These are phyloP conservation scores for Epithemia pelagica DNA, from an alignment of 108 stramenopile species.

Conservation along the genomic window DNA sequence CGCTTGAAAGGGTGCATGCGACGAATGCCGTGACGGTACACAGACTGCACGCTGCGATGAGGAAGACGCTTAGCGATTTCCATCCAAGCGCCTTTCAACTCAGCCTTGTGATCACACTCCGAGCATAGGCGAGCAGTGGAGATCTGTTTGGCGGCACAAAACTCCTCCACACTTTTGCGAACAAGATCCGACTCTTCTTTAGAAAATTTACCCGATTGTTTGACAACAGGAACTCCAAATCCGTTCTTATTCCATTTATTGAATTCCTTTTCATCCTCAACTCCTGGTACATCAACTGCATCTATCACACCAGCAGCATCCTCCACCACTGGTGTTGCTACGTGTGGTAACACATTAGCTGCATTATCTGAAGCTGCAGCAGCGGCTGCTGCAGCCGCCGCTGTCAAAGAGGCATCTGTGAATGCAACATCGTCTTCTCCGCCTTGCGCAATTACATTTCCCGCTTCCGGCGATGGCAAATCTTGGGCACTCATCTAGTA, in stretches of 20 bases:
- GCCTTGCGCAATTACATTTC: not conserved
- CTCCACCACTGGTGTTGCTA: not conserved
- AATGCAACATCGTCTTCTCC: not conserved
- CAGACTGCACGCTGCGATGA: conserved; percentile 67
- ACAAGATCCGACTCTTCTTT: conserved; percentile 49
- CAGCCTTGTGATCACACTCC: conserved; percentile 67
- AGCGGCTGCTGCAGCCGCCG: not conserved
- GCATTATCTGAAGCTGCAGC: not conserved
- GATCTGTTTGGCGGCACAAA: conserved; percentile 51
- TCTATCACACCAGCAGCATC: not conserved
- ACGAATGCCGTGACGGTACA: conserved; percentile 73
- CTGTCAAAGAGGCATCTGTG: not conserved
- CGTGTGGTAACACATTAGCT: not conserved
- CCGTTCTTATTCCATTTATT: conserved; percentile 58
- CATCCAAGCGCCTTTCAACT: conserved; percentile 78
- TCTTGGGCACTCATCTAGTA: too few relatives aligned
- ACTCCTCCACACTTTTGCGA: conserved; percentile 47
- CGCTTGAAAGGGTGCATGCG: conserved; percentile 65
- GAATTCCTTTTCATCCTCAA: not conserved
- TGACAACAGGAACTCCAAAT: conserved; percentile 38
- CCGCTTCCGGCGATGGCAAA: not conserved
- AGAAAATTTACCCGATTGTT: conserved; percentile 50
- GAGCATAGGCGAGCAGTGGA: conserved; percentile 53
- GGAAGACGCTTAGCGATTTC: conserved; percentile 73
- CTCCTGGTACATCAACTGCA: not conserved